phyloP scores from a whole-genome alignment of 108 stramenopile genomes.

The Conticribra weissflogii region DNA sequence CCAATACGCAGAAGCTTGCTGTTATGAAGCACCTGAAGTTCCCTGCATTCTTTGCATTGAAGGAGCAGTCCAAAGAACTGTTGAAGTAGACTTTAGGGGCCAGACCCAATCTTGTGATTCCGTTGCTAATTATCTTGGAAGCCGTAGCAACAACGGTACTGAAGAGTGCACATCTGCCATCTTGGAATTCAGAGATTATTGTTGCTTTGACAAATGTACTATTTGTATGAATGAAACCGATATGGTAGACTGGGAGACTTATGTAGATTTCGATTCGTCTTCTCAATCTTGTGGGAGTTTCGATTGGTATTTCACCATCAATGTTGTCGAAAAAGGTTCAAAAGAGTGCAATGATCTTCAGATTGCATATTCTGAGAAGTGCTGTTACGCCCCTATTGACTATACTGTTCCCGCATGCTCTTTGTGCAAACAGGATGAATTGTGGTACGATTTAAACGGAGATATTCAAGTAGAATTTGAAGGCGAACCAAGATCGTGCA shows the following conservation, averaged over 20 bases:
- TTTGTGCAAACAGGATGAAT: slow-evolving; percentile 42
- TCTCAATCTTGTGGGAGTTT: slow-evolving; percentile 45
- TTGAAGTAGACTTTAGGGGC: slow-evolving; percentile 39
- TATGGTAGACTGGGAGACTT: slow-evolving; percentile 47
- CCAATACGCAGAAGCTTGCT: slow-evolving; percentile 38
- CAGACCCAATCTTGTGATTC: slow-evolving; percentile 38
- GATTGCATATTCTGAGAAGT: slow-evolving; percentile 19
- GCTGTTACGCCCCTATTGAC: slow-evolving; percentile 46
- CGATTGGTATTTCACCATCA: slow-evolving; percentile 50
- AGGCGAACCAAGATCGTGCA: slow-evolving; percentile 33
- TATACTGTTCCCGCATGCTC: slow-evolving; percentile 48
- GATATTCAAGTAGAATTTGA: slow-evolving; percentile 30
- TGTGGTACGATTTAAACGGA: slow-evolving; percentile 44
- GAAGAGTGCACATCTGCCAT: slow-evolving; percentile 36
- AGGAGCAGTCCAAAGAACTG: slow-evolving; percentile 33
- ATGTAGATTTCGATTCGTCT: slow-evolving; percentile 35
- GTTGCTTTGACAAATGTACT: slow-evolving; percentile 49
- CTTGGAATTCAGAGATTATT: slow-evolving; percentile 39
- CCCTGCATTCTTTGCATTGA: slow-evolving; percentile 40
- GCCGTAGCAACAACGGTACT: slow-evolving; percentile 41
- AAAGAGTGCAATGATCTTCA: slow-evolving; percentile 34
- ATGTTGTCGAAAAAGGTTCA: slow-evolving; percentile 41
- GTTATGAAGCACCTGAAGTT: slow-evolving; percentile 36
- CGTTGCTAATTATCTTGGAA: slow-evolving; percentile 35
- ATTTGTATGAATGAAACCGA: slow-evolving; percentile 30